A percentile compares a stretch with the other conserved stretches of the same genome.
These are phyloP conservation scores for Kwoniella sp. DNA, from an alignment of 768 basidiomycete genomes.

Conservation along the genomic window DNA sequence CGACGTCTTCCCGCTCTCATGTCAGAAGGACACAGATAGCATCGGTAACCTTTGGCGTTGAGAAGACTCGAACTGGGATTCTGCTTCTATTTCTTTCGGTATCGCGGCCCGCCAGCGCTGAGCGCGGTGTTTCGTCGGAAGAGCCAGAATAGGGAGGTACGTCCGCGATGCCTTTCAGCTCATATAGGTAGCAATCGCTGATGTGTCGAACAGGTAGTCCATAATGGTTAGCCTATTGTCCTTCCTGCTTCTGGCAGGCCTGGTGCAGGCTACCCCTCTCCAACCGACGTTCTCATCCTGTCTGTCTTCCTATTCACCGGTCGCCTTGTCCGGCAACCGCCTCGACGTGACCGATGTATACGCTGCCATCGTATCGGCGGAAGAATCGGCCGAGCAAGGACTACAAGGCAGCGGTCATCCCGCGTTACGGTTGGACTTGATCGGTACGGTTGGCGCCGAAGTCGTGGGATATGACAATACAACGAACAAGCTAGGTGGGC, in stretches of 20 bases:
- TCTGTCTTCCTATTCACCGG: constrained; percentile 19
- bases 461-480: constrained; percentile 61
- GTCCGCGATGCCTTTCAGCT: too few relatives aligned
- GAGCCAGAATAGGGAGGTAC: too few relatives aligned
- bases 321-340: constrained; percentile 13
- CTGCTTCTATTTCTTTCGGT: too few relatives aligned
- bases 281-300: constrained; percentile 37
- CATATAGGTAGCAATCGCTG: too few relatives aligned
- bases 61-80: too few relatives aligned
- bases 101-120: too few relatives aligned
- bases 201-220: too few relatives aligned
- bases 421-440: constrained; percentile 52
- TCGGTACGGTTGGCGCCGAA: constrained; percentile 61
- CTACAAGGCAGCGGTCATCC: constrained; percentile 33
- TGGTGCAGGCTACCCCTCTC: constrained; percentile 32
- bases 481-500: constrained; percentile 66
- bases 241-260: constrained; percentile 39
- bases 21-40: too few relatives aligned
- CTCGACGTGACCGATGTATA: constrained; percentile 61
- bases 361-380: constrained; percentile 39
- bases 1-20: too few relatives aligned
- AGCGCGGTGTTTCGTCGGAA: too few relatives aligned
- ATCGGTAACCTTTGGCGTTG: too few relatives aligned
- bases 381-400: constrained; percentile 24
- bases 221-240: too few relatives aligned